Base-by-base conservation (phyloP, 805 yeast species). In the Candida yuanshanica region DNA sequence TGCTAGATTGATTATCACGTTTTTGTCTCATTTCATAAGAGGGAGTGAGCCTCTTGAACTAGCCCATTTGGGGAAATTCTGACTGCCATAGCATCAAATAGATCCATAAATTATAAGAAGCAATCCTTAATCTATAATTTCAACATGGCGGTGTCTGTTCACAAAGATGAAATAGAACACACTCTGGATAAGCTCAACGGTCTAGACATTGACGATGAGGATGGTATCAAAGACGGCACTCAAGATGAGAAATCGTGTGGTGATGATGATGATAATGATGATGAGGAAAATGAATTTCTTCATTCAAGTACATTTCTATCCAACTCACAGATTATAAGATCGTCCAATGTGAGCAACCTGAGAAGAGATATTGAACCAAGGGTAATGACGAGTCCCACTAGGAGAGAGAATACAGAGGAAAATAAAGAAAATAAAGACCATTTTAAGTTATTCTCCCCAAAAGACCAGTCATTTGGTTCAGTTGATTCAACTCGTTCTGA, bases 251-350 rank as follows among this genome's bases (percentile, higher is more conserved):
- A 33, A 16, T 33, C 31, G 4, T 27, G 37, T n/a, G 44, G 37
- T 22, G 34, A 32, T 4, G 38, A 39, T 14, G 42, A 46, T 17
- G 18, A 20, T 6, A 33, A 36, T 16, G 50, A 46, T 29, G 51
- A 46, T 10, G 35, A 20, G 3, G 40, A 46, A 6, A 53, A 56
- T 24, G 58, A 53, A 36, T 53, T 52, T 24, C 34, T 55, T 13
- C 45, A 56, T 39, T 56, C 61, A 12, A 52, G 55, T 37, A 47
- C 61, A 1, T 55, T 56, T 38, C 37, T 56, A 5, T 49, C 59
- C 2, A 45, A 50, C 20, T 55, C 61, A 3, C 51, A 55, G 41
- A 55, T 56, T 18, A 50, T 56, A 13, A 27, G 55, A 16, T 34
- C 51, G 0, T 39, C 52, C 4, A 56, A 56, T 26, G 45, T 56